These are phyloP conservation scores for Durusdinium trenchii DNA, from an alignment of 73 alveolate genomes.

Conservation along the genomic window DNA sequence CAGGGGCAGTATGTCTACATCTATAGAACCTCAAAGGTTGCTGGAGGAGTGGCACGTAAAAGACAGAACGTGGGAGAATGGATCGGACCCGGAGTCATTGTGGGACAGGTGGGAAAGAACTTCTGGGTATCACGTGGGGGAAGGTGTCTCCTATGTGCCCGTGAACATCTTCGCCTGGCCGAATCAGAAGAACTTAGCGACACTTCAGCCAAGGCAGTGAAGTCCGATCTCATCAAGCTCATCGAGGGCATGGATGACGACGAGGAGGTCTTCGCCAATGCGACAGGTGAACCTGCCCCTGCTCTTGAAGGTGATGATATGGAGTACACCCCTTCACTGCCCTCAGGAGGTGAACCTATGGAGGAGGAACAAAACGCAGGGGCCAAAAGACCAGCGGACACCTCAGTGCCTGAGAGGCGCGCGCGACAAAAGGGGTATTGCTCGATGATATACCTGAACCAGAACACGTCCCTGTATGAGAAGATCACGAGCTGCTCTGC, in stretches of 20 bases:
- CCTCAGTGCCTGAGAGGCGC: too few relatives aligned
- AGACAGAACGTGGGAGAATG: neutral
- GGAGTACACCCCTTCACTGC: neutral
- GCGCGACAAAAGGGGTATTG: too few relatives aligned
- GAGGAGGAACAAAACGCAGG: neutral
- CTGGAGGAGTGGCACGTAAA: neutral
- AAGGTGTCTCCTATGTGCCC: neutral
- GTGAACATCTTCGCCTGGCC: slow-evolving; percentile 1
- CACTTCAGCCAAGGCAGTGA: neutral
- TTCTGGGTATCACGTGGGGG: neutral
- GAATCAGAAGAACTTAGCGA: neutral
- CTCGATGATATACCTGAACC: too few relatives aligned
- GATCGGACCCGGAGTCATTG: neutral
- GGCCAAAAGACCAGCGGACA: neutral
- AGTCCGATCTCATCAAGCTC: neutral
- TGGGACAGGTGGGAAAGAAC: too few relatives aligned
- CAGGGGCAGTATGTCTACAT: slow-evolving; percentile 21
- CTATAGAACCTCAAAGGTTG: neutral
- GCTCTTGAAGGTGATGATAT: too few relatives aligned
- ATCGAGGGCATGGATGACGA: neutral
- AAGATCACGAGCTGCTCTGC: too few relatives aligned
- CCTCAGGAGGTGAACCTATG: too few relatives aligned
- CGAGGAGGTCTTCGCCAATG: neutral
- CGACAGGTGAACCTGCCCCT: too few relatives aligned
- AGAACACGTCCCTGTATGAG: too few relatives aligned